Percentiles rank a stretch among this genome's conserved stretches.
Conservation (phyloP, 2,329 filamentous ascomycete species). For the Daldinia sp. region DNA sequence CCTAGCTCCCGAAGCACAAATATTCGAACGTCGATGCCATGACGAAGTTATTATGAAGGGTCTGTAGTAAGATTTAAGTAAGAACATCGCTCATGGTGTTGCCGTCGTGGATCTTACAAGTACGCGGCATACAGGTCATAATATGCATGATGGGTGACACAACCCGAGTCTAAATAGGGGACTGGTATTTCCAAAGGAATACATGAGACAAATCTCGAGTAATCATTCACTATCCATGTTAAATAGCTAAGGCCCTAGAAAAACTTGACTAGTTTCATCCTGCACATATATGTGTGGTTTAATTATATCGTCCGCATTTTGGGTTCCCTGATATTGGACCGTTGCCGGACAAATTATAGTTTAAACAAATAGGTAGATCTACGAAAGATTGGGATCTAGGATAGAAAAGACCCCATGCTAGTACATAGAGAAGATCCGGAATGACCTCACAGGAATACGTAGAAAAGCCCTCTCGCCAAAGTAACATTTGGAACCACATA, state of each 20-base stretch:
- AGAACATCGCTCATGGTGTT: neutral
- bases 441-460: neutral
- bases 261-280: neutral
- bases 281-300: neutral
- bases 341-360: neutral
- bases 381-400: neutral
- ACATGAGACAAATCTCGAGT: neutral
- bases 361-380: neutral
- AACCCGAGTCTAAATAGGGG: neutral
- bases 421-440: neutral
- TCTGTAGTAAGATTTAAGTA: neutral
- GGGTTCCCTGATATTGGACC: neutral
- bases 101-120: neutral
- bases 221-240: neutral
- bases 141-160: neutral
- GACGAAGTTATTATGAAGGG: neutral
- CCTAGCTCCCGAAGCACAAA: neutral
- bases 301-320: neutral
- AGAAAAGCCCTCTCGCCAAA: neutral
- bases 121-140: neutral
- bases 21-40: neutral
- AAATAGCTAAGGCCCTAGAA: neutral
- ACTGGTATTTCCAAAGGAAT: neutral
- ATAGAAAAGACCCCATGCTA: neutral
- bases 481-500: neutral